Evolutionary conservation across 2,329 filamentous ascomycete genomes (phyloP).

Genomic region (Fusarium denticulatum): DNA sequence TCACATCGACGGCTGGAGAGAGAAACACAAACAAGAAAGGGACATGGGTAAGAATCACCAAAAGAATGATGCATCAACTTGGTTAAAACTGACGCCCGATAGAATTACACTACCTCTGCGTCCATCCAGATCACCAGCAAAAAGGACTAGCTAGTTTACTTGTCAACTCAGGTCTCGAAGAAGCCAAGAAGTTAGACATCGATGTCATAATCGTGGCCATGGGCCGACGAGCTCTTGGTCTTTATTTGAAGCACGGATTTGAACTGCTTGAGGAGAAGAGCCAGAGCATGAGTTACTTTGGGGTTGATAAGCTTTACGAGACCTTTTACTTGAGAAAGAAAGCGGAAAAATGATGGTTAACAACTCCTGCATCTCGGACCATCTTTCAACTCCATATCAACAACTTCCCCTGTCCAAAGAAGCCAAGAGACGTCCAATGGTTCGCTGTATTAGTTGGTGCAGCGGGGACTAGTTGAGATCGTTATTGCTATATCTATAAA

Average conservation of each 20-base stretch:
- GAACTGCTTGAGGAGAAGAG: slow-evolving; percentile 13
- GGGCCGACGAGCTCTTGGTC: slow-evolving; percentile 13
- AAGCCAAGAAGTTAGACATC: slow-evolving; percentile 26
- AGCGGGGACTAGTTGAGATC: not conserved
- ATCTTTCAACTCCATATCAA: not conserved
- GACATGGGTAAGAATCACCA: slow-evolving; percentile 9
- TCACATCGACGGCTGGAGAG: slow-evolving; percentile 13
- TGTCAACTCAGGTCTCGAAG: slow-evolving; percentile 31
- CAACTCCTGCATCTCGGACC: not conserved
- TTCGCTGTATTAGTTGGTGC: not conserved
- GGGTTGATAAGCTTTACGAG: slow-evolving; percentile 14
- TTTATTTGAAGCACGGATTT: slow-evolving; percentile 37
- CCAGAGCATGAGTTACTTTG: slow-evolving; percentile 8
- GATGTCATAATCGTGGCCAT: slow-evolving; percentile 33
- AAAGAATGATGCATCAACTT: fast-evolving
- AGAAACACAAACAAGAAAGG: slow-evolving; percentile 14
- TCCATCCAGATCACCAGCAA: slow-evolving; percentile 34
- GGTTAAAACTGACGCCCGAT: not conserved
- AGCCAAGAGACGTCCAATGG: not conserved
- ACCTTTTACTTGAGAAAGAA: slow-evolving; percentile 18
- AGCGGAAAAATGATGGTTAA: not conserved
- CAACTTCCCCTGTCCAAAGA: not conserved
- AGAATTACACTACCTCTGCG: slow-evolving; percentile 39
- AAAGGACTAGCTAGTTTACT: slow-evolving; percentile 37
- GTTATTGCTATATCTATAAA: not conserved